phyloP scores from a whole-genome alignment of 2,329 filamentous ascomycete species.

The Apiospora hydei region DNA sequence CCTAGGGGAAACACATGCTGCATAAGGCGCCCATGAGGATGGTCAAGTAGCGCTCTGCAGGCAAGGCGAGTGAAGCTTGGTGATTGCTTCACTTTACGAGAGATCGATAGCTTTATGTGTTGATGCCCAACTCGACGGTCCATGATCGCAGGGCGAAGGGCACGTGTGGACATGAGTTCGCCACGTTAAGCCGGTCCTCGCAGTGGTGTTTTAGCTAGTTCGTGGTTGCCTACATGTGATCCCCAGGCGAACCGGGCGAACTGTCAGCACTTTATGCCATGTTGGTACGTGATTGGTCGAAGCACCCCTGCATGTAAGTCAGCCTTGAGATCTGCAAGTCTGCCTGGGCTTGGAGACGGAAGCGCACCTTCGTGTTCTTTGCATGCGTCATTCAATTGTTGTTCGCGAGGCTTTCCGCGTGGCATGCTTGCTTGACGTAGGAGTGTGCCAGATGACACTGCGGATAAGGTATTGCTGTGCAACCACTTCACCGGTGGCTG shows the following conservation, averaged over 20 bases:
- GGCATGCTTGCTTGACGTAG: background rate
- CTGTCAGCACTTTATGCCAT: background rate
- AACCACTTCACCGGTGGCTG: background rate
- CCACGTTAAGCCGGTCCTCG: background rate
- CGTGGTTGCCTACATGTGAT: background rate
- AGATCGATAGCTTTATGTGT: slow-evolving; percentile 3
- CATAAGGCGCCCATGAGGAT: background rate
- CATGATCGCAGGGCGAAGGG: background rate
- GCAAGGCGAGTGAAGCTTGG: background rate
- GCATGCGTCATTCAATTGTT: background rate
- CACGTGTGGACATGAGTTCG: background rate
- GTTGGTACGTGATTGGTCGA: background rate
- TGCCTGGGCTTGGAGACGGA: background rate
- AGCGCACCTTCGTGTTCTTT: background rate
- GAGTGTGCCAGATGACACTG: background rate
- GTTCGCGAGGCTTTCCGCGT: background rate
- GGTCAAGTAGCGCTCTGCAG: background rate
- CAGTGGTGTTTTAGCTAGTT: background rate
- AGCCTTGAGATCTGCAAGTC: background rate
- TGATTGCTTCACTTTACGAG: background rate
- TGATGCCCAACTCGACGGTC: background rate
- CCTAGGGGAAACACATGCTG: background rate
- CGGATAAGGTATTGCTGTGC: background rate
- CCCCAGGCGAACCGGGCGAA: slow-evolving; percentile 2
- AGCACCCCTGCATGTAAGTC: background rate